These are phyloP conservation scores for Iris pallida DNA, from an alignment of 116 monocot genomes.

Conservation along the genomic window DNA sequence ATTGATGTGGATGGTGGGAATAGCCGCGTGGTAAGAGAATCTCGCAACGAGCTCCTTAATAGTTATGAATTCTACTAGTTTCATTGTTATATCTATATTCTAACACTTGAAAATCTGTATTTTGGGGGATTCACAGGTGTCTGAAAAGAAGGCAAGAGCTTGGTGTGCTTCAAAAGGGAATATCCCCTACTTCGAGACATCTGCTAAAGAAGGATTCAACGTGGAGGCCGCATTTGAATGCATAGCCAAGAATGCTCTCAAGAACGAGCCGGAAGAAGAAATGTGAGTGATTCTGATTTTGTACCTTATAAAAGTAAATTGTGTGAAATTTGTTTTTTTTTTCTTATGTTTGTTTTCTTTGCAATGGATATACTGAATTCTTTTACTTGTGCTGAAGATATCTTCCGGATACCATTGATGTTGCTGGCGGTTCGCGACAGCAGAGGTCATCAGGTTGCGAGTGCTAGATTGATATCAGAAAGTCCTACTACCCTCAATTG, in stretches of 20 bases:
- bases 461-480: slow-evolving; percentile 21
- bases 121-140: slow-evolving; percentile 39
- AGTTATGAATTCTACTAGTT: too few species aligned
- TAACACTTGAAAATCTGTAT: not conserved
- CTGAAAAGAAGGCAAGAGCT: slow-evolving; percentile 85
- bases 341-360: too few species aligned
- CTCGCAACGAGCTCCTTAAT: not conserved
- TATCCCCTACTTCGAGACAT: slow-evolving; percentile 93
- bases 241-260: slow-evolving; percentile 88
- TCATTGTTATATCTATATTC: not conserved
- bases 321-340: too few species aligned
- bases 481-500: not conserved
- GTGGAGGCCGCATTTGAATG: slow-evolving; percentile 87
- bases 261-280: slow-evolving; percentile 95
- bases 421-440: slow-evolving; percentile 25
- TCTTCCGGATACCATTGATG: slow-evolving; percentile 38
- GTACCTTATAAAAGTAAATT: too few species aligned
- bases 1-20: slow-evolving; percentile 22
- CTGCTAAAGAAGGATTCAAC: slow-evolving; percentile 90
- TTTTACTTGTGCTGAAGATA: slow-evolving; percentile 10
- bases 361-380: not conserved
- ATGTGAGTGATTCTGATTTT: slow-evolving; percentile 42
- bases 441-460: slow-evolving; percentile 26
- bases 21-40: slow-evolving; percentile 12
- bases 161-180: slow-evolving; percentile 96